Percentiles rank a stretch among this genome's conserved stretches.
Conservation (phyloP, 768 basidiomycete species). For the Brasilioporus rufonigricans region DNA sequence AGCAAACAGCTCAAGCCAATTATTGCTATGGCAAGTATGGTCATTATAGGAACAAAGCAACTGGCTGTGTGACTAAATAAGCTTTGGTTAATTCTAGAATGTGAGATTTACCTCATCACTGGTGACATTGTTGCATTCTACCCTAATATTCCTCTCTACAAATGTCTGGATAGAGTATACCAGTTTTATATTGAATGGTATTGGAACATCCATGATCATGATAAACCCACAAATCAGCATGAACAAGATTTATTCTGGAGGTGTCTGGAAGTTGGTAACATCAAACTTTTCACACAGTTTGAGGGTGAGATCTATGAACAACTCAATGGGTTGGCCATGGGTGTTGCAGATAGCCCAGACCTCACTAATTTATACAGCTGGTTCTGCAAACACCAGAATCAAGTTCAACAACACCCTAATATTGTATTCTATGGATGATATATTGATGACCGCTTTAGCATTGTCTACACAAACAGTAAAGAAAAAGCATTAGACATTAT, state of each 20-base stretch:
- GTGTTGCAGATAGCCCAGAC: conserved; percentile 10
- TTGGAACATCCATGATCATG: neutral
- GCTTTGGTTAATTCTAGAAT: neutral
- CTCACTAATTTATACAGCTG: conserved; percentile 12
- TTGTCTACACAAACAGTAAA: neutral
- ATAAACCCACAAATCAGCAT: neutral
- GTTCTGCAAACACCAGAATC: neutral
- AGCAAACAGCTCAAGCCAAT: conserved; percentile 11
- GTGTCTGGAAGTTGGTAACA: neutral
- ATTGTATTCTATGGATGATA: conserved; percentile 5
- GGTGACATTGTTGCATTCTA: conserved; percentile 4
- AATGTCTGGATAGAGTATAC: neutral
- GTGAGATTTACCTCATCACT: neutral
- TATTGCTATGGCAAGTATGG: conserved; percentile 1
- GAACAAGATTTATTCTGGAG: neutral
- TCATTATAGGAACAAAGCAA: conserved; percentile 6
- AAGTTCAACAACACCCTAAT: fast-evolving
- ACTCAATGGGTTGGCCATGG: conserved; percentile 4
- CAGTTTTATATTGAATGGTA: neutral
- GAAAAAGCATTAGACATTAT: neutral
- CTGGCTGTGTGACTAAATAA: conserved; percentile 16
- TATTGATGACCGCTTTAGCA: neutral
- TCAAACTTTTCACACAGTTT: neutral
- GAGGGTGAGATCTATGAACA: neutral
- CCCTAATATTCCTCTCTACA: neutral